Evolutionary conservation across 2,329 filamentous ascomycete genomes (phyloP), one percentile per base, ranked within the genome.

Genomic region (Ascochyta fabae): DNA sequence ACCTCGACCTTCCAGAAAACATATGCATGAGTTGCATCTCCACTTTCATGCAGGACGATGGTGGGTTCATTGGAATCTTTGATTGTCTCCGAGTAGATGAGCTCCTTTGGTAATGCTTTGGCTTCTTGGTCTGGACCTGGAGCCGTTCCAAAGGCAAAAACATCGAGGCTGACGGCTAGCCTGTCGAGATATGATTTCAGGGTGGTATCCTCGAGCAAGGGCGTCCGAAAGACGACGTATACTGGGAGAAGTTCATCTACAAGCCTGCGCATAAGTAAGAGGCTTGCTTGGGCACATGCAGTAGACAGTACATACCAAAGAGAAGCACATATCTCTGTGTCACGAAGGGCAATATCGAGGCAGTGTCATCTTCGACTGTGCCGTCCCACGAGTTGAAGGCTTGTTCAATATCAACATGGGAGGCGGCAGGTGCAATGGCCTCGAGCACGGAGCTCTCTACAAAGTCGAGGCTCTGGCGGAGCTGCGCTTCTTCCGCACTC

Each of bases 231-330:
- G 10, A 91, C 80, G 59, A 92, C 78, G 67, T 90, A 86, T 16
- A 92, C 81, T 60, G 87, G 79, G 53, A 90, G 82, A 24, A 85
- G 86, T 79, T 93, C 90, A 83, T 93, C 90, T 92, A 77, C 54
- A 70, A 46, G 69, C 79, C 78, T 83, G 76, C 65, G 66, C 31
- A 76, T 83, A 75, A 83, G 83, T 80, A 80, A 82, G 77, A 80
- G 64, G 69, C 55, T 56, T 67, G 77, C 79, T 68, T 62, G 66
- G 69, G 64, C 76, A 75, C 78, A 69, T 59, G 63, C 62, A 66
- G 64, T 53, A 56, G 35, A 6, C 49, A 56, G 50, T 42, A 74
- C 84, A 64, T 80, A 92, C 90, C 90, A 69, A 92, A 91, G 70
- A 90, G 89, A 35, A 93, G 78, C 50, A 83, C 81, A 35, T 88